Evolutionary conservation across 805 yeast genomes (phyloP).

Genomic region (Candida chilensis): DNA sequence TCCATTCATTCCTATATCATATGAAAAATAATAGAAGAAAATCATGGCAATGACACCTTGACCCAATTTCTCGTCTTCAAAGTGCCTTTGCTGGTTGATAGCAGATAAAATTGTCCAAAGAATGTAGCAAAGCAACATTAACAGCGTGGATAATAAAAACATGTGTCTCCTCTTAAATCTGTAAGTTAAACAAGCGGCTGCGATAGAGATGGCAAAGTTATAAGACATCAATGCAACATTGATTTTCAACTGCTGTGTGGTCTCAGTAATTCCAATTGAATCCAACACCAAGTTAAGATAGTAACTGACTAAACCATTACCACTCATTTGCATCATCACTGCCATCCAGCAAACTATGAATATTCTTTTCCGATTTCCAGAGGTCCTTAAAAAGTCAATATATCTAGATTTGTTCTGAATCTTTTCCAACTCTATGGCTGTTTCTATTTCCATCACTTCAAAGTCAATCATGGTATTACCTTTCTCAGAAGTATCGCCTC

Average conservation of each 20-base stretch:
- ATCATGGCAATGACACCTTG: conserved; percentile 23
- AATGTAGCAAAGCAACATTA: too few relatives aligned
- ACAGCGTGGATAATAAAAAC: too few relatives aligned
- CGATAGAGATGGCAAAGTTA: conserved; percentile 10
- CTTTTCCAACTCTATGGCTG: conserved; percentile 27
- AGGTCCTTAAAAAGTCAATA: conserved; percentile 21
- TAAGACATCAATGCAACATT: too few relatives aligned
- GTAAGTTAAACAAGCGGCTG: conserved; percentile 4
- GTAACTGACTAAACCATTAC: conserved; percentile 38
- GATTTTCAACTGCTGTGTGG: too few relatives aligned
- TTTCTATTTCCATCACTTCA: conserved; percentile 24
- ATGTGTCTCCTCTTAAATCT: too few relatives aligned
- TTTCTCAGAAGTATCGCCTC: conserved; percentile 16
- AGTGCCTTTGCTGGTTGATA: conserved; percentile 12
- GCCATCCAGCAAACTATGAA: conserved; percentile 16
- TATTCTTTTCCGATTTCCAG: conserved; percentile 27
- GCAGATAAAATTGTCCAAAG: too few relatives aligned
- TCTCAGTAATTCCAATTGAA: too few relatives aligned
- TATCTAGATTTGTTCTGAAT: conserved; percentile 16
- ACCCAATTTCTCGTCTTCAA: conserved; percentile 12
- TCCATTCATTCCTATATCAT: conserved; percentile 18
- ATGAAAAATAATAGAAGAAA: conserved; percentile 15
- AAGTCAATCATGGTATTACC: conserved; percentile 20
- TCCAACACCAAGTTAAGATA: too few relatives aligned
- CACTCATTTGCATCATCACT: conserved; percentile 27